Percentiles rank a stretch among this genome's conserved stretches.
Conservation (phyloP, 1,139 yeast genomes). For the Pichia sp. region DNA sequence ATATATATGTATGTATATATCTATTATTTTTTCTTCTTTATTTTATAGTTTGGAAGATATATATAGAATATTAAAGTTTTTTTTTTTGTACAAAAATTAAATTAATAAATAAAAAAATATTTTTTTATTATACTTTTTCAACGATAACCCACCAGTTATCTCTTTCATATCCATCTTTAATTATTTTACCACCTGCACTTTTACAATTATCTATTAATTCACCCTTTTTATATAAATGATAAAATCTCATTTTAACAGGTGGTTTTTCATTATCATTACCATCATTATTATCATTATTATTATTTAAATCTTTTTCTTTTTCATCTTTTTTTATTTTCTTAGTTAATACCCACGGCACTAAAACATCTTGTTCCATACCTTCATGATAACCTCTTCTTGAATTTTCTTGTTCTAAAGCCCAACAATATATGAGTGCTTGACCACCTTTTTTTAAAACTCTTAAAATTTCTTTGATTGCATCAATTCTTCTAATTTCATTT, state of each 20-base stretch:
- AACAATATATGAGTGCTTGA: slow-evolving; percentile 74
- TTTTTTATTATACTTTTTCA: slow-evolving; percentile 26
- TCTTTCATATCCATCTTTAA: slow-evolving; percentile 77
- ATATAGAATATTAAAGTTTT: too few relatives aligned
- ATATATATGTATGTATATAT: neutral
- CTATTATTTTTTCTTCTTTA: neutral
- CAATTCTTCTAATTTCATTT: slow-evolving; percentile 69
- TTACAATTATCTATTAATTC: slow-evolving; percentile 68
- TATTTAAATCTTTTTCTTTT: slow-evolving; percentile 26
- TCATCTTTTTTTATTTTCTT: slow-evolving; percentile 34
- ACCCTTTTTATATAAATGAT: slow-evolving; percentile 79
- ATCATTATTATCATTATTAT: slow-evolving; percentile 18
- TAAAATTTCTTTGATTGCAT: slow-evolving; percentile 66
- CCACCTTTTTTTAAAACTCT: slow-evolving; percentile 56
- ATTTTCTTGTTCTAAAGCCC: slow-evolving; percentile 92
- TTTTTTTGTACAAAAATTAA: neutral
- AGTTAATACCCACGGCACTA: slow-evolving; percentile 91
- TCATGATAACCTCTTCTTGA: slow-evolving; percentile 84
- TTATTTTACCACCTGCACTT: slow-evolving; percentile 60
- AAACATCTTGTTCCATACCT: slow-evolving; percentile 86
- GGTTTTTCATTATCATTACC: slow-evolving; percentile 25
- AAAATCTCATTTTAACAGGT: slow-evolving; percentile 71
- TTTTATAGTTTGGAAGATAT: too few relatives aligned
- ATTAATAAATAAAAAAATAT: neutral
- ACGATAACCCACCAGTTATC: slow-evolving; percentile 91